Evolutionary conservation across 257 asterid genomes (phyloP).

Genomic region (Coffea eugenioides): DNA sequence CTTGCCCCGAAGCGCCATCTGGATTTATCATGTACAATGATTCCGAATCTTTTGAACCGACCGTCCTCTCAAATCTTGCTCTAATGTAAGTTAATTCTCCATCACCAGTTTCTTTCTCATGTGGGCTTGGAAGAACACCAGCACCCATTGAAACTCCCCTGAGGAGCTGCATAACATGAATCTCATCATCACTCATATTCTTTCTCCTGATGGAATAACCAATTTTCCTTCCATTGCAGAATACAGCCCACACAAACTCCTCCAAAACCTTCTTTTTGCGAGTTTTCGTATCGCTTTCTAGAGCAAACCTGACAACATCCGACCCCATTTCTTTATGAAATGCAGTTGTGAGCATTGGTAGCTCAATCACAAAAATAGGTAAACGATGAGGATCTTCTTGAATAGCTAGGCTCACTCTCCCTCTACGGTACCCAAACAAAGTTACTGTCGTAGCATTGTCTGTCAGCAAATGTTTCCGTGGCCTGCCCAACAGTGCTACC

Average conservation of each 20-base stretch:
- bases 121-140: slow-evolving; percentile 70
- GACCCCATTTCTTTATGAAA: slow-evolving; percentile 85
- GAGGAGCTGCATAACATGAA: slow-evolving; percentile 65
- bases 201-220: slow-evolving; percentile 75
- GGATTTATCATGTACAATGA: slow-evolving; percentile 91
- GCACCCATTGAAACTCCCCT: slow-evolving; percentile 96
- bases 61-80: slow-evolving; percentile 76
- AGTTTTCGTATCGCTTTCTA: slow-evolving; percentile 76
- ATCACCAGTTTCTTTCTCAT: slow-evolving; percentile 31
- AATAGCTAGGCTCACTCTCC: slow-evolving; percentile 60
- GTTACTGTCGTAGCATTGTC: slow-evolving; percentile 82
- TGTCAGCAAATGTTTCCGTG: slow-evolving; percentile 53
- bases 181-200: slow-evolving; percentile 71
- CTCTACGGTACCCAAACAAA: slow-evolving; percentile 74
- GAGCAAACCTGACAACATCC: slow-evolving; percentile 63
- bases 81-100: slow-evolving; percentile 80
- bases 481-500: slow-evolving; percentile 72
- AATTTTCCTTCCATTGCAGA: slow-evolving; percentile 69
- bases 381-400: slow-evolving; percentile 85
- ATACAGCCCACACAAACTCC: slow-evolving; percentile 91
- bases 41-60: slow-evolving; percentile 82
- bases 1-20: slow-evolving; percentile 81
- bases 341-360: slow-evolving; percentile 60
- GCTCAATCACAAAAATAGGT: slow-evolving; percentile 80
- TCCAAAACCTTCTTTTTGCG: slow-evolving; percentile 66